Evolutionary conservation across 2,329 filamentous ascomycete species (phyloP).

Genomic region (Lasiodiplodia gonubiensis): DNA sequence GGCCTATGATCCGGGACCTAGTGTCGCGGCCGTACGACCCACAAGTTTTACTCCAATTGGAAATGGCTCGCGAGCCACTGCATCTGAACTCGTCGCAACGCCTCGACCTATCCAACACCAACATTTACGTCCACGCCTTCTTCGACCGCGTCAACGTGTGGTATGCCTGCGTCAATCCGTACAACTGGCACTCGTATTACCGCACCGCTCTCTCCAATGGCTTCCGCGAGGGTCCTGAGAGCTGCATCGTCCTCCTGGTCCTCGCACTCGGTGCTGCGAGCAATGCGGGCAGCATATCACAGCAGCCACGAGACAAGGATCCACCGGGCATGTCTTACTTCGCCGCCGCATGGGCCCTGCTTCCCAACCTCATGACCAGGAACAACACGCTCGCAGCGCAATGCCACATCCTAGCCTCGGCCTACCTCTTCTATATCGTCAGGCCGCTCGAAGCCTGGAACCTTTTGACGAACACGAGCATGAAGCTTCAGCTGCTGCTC

Average conservation of each 20-base stretch:
- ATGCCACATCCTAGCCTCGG: slow-evolving; percentile 79
- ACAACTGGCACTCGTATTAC: slow-evolving; percentile 78
- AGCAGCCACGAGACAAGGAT: slow-evolving; percentile 70
- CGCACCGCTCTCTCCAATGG: slow-evolving; percentile 75
- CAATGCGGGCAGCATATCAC: slow-evolving; percentile 75
- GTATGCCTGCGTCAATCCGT: slow-evolving; percentile 85
- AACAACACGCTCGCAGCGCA: slow-evolving; percentile 80
- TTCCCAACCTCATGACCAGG: slow-evolving; percentile 79
- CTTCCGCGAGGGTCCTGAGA: slow-evolving; percentile 79
- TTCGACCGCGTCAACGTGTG: slow-evolving; percentile 83
- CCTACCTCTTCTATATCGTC: slow-evolving; percentile 83
- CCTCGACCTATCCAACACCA: slow-evolving; percentile 75
- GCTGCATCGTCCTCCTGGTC: slow-evolving; percentile 80
- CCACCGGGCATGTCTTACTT: slow-evolving; percentile 81
- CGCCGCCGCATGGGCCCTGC: slow-evolving; percentile 76
- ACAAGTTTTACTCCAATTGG: slow-evolving; percentile 79
- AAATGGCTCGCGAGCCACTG: slow-evolving; percentile 79
- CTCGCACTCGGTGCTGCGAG: slow-evolving; percentile 79
- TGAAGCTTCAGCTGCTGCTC: slow-evolving; percentile 78
- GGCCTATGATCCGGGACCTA: slow-evolving; percentile 79
- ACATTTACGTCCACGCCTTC: slow-evolving; percentile 77
- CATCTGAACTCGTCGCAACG: slow-evolving; percentile 63
- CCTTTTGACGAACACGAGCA: slow-evolving; percentile 77
- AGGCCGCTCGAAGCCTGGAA: slow-evolving; percentile 84
- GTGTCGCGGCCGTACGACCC: slow-evolving; percentile 79